A percentile compares a stretch with the other conserved stretches of the same genome.
phyloP scores from a whole-genome alignment of 73 alveolate genomes.

The Loxodes magnus region DNA sequence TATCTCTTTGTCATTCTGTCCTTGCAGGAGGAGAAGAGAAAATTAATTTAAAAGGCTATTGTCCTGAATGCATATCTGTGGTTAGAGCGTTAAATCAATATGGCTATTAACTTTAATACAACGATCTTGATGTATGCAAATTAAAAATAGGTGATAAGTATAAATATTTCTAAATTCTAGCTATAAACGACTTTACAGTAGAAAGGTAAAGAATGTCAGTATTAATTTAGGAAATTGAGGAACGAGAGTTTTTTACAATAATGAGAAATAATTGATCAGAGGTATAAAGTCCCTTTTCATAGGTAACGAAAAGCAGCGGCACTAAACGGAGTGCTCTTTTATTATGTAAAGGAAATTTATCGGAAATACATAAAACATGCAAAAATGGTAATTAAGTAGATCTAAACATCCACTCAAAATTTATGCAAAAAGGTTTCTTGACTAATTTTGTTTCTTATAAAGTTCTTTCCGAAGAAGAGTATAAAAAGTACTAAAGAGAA shows the following conservation, averaged over 20 bases:
- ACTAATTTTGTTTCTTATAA: constrained; percentile 71
- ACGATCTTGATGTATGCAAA: neutral
- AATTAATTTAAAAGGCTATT: constrained; percentile 24
- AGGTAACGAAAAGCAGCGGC: constrained; percentile 3
- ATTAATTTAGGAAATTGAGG: too few species aligned
- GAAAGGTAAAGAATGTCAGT: constrained; percentile 89
- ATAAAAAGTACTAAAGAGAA: constrained; percentile 20
- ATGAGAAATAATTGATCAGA: too few species aligned
- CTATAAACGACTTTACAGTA: constrained; percentile 62
- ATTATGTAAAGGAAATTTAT: constrained; percentile 63
- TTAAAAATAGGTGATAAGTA: constrained; percentile 8
- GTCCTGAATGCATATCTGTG: too few species aligned
- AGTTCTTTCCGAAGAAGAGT: constrained; percentile 37
- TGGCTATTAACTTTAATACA: constrained; percentile 13
- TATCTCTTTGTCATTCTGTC: constrained; percentile 49
- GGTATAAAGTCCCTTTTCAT: too few species aligned
- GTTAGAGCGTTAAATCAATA: constrained; percentile 44
- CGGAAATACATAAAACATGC: constrained; percentile 23
- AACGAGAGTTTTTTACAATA: too few species aligned
- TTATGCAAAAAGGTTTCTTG: constrained; percentile 42
- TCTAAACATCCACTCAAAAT: constrained; percentile 2
- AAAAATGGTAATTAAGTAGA: neutral
- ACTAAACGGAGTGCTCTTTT: too few species aligned
- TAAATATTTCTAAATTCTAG: constrained; percentile 45
- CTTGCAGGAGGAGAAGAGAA: constrained; percentile 26